Conservation (phyloP, 768 basidiomycete species). For the Russula vinacea region DNA sequence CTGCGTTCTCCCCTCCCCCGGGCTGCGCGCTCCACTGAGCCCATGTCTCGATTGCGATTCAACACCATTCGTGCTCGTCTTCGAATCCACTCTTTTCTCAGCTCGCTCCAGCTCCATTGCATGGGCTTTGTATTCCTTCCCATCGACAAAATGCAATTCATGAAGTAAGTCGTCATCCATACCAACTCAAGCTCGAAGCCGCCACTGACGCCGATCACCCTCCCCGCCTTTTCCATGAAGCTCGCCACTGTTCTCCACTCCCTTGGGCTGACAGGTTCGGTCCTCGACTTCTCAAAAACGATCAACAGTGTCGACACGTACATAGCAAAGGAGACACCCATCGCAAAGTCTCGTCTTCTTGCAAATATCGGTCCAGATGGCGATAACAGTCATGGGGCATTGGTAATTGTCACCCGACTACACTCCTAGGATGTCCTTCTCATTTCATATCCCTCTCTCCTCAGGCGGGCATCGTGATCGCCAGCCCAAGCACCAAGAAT, state of each 20-base stretch:
- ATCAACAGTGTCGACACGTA: neutral
- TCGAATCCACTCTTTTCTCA: neutral
- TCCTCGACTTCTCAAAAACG: neutral
- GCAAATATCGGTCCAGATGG: conserved; percentile 68
- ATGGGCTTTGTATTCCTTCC: neutral
- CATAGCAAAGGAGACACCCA: neutral
- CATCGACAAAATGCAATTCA: neutral
- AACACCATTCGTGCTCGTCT: neutral
- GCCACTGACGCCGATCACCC: neutral
- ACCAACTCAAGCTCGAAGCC: neutral
- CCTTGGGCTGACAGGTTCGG: neutral
- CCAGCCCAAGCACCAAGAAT: conserved; percentile 39
- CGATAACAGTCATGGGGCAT: conserved; percentile 45
- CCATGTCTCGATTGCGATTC: neutral
- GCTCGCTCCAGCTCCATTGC: neutral
- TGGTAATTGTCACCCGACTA: conserved; percentile 32
- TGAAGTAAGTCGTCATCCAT: neutral
- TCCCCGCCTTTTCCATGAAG: neutral
- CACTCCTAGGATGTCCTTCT: neutral
- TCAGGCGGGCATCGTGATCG: conserved; percentile 41
- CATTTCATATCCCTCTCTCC: neutral
- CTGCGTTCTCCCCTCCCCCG: neutral
- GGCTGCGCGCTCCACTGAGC: neutral
- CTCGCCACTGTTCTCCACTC: neutral
- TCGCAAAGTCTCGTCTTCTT: conserved; percentile 49